Evolutionary conservation across 805 yeast species (phyloP), one percentile per base, ranked within the genome.

Genomic region (Isabelozyma rhagii): DNA sequence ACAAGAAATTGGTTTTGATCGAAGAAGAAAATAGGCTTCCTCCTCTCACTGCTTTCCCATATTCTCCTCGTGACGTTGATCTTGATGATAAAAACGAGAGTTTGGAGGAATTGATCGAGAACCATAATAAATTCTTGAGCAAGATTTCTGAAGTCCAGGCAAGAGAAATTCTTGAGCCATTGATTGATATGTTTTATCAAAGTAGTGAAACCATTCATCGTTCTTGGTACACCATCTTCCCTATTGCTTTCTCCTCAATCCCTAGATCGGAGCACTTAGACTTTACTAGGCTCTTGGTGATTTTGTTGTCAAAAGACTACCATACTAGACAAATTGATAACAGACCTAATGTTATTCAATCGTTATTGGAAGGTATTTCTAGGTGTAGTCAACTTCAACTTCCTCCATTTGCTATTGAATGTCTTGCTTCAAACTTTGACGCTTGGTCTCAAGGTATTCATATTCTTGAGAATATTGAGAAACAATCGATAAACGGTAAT

Each of bases 401-500:
- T 15, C 99, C 99, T 3, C 98, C 99, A 2, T 97, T 93, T 66
- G 77, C 96, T 41, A 84, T 92, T 36, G 94, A 92, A 63, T 91
- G 90, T 57, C 71, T 94, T 34, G 97, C 97, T 5, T 77, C 84
- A 48, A 87, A 92, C 50, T 94, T 87, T 65, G 85, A 89, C 63
- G 86, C 96, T 1, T 93, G 98, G 97, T 86, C 90, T 57, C 87
- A 89, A 45, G 88, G 96, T 7, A 82, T 96, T 41, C 82, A 86
- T 47, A 80, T 90, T n/a, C 69, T 94, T 50, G 99, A 94, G 59
- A 81, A 83, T 27, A 82, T 89, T 40, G 83, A 78, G 45, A 60
- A 59, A 17, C 69, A 66, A 18, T 85, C 90, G 1, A 68, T 77
- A 4, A 79, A 82, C 41, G 92, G 87, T 29, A 89, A 85, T 58